Percentiles rank a stretch among this genome's conserved stretches.
phyloP scores from a whole-genome alignment of 1,284 basidiomycete species.

The Cryptococcus amylolentus region DNA sequence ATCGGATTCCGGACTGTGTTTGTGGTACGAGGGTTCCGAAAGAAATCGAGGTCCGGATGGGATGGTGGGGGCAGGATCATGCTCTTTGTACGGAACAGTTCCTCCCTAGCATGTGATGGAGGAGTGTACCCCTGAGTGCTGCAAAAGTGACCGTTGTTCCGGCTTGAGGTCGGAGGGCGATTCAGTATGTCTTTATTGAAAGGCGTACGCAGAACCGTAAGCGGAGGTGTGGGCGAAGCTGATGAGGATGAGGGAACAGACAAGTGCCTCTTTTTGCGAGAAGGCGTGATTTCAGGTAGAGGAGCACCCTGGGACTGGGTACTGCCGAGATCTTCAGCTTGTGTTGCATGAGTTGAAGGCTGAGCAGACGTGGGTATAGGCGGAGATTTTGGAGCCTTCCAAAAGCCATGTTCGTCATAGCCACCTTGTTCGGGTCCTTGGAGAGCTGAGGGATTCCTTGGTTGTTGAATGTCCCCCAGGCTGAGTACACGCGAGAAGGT shows the following conservation, averaged over 20 bases:
- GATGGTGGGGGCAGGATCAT: not conserved
- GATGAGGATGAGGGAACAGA: not conserved
- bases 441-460: not conserved
- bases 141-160: not conserved
- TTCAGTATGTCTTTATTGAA: not conserved
- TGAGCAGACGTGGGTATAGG: not conserved
- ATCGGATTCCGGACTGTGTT: not conserved
- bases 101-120: not conserved
- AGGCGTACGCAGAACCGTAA: conserved; percentile 2
- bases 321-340: too few species aligned
- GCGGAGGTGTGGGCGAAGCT: not conserved
- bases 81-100: not conserved
- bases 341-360: too few species aligned
- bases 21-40: not conserved
- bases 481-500: not conserved
- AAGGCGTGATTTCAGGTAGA: not conserved
- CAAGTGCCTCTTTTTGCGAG: not conserved
- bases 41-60: conserved; percentile 2
- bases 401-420: not conserved
- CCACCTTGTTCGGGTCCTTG: not conserved
- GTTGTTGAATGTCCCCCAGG: not conserved
- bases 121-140: not conserved
- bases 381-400: not conserved
- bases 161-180: not conserved
- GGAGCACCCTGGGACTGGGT: not conserved